phyloP scores from a whole-genome alignment of 805 yeast genomes.

The Ogataea siamensis region DNA sequence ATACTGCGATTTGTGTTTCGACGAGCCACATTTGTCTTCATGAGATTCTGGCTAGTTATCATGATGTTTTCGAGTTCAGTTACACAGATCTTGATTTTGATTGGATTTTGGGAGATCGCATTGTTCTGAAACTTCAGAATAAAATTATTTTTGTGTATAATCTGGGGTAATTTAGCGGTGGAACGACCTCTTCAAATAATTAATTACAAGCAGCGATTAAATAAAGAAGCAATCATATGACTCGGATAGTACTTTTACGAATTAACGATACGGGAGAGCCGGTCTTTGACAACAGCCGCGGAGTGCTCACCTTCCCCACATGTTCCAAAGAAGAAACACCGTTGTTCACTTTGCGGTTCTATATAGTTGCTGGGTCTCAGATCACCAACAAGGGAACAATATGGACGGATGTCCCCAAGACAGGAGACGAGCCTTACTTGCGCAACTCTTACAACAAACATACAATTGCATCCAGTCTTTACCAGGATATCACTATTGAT shows the following conservation, averaged over 20 bases:
- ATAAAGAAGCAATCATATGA: constrained; percentile 22
- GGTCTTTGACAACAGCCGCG: constrained; percentile 37
- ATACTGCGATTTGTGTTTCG: constrained; percentile 5
- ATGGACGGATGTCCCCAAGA: constrained; percentile 69
- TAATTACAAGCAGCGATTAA: constrained; percentile 7
- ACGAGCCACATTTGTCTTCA: constrained; percentile 18
- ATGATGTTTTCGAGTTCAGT: constrained; percentile 21
- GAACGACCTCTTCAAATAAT: constrained; percentile 4
- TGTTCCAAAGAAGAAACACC: constrained; percentile 41
- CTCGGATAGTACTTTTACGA: constrained; percentile 44
- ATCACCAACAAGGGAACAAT: constrained; percentile 69
- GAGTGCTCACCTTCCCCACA: constrained; percentile 53
- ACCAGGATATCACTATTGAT: constrained; percentile 58
- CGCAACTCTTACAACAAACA: constrained; percentile 55
- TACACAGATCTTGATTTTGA: constrained; percentile 20
- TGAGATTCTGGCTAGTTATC: constrained; percentile 26
- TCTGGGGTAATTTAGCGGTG: constrained; percentile 10
- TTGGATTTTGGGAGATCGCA: constrained; percentile 25
- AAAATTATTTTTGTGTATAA: constrained; percentile 28
- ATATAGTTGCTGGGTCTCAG: constrained; percentile 71
- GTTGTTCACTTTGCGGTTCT: constrained; percentile 52
- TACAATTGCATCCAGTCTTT: constrained; percentile 55
- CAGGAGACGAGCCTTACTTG: constrained; percentile 42
- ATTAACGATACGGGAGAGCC: constrained; percentile 51
- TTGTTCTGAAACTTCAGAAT: constrained; percentile 22